Evolutionary conservation across 495 filamentous ascomycete genomes (phyloP), one percentile per base, ranked within the genome.

Genomic region (Neurospora sp.): DNA sequence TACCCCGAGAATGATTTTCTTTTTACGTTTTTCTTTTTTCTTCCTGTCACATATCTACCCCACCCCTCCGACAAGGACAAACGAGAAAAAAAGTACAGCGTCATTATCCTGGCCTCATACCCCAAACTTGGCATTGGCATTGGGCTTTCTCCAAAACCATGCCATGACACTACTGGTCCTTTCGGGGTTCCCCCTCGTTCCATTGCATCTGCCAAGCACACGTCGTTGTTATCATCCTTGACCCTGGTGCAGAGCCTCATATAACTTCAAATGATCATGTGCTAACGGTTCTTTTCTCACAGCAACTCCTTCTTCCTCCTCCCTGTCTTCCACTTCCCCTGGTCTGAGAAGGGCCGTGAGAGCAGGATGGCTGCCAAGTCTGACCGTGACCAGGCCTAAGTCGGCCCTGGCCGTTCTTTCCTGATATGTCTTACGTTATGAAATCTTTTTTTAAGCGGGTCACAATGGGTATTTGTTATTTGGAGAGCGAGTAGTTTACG

Each of bases 301-400:
- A 89, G 87, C 81, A 89, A 89, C 88, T 95, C 93, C 82, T 98
- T 98, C 92, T 97, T 99, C 89, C 87, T 96, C 80, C 86, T 97
- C 76, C 94, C 94, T 71, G 96, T 98, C 76, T 89, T 90, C 75
- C 96, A 98, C 89, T 97, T 99, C 89, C 96, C 95, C 46, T 98
- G 96, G 96, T 94, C 92, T 41, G 91, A 93, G 78, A 94, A 93
- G 85, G 94, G 91, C 59, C 91, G 90, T 75, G 84, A 89, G 82
- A 77, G 74, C 71, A 85, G 91, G 66, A 48, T 77, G 72, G 76
- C 73, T 70, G 72, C 16, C 69, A 83, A 83, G 78, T 74, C 79
- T 11, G 81, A 79, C 66, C 80, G 78, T 70, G 76, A 81, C 40
- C 75, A 69, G 40, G 83, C 73, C 39, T 83, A 80, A 35, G 20